Conservation (phyloP, 257 asterid genomes). For the Scutellaria baicalensis region DNA sequence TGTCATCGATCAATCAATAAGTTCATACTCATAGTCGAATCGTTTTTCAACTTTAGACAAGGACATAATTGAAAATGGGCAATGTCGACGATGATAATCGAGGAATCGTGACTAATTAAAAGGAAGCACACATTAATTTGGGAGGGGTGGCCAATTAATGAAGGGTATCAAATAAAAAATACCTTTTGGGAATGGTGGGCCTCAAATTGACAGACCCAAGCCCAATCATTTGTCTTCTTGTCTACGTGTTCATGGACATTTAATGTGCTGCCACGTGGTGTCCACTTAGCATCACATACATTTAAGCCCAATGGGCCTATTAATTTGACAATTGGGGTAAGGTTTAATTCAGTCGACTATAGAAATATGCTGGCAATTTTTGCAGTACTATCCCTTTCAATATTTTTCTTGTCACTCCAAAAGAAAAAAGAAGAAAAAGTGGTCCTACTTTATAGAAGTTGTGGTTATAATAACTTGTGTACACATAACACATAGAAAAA, state of each 20-base stretch:
- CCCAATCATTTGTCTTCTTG: constrained; percentile 28
- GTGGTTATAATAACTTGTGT: background rate
- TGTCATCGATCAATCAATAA: too few species aligned
- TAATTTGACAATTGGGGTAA: constrained; percentile 12
- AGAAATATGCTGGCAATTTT: background rate
- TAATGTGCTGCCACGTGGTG: constrained; percentile 32
- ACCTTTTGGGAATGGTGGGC: constrained; percentile 17
- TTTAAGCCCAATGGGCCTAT: constrained; percentile 30
- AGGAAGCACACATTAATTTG: background rate
- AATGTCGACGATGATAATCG: background rate
- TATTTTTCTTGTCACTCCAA: background rate
- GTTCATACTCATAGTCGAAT: too few species aligned
- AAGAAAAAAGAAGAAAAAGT: background rate
- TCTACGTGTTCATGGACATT: constrained; percentile 25
- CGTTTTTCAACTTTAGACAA: too few species aligned
- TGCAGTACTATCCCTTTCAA: constrained; percentile 13
- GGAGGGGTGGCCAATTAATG: background rate
- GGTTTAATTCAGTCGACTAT: background rate
- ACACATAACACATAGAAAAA: background rate
- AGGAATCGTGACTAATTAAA: background rate
- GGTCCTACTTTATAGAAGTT: background rate
- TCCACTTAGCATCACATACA: constrained; percentile 12
- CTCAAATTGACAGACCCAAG: constrained; percentile 7
- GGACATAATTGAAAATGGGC: too few species aligned
- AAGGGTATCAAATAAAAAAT: background rate